phyloP scores from a whole-genome alignment of 2,329 filamentous ascomycete species.

The Botrytis cinerea region DNA sequence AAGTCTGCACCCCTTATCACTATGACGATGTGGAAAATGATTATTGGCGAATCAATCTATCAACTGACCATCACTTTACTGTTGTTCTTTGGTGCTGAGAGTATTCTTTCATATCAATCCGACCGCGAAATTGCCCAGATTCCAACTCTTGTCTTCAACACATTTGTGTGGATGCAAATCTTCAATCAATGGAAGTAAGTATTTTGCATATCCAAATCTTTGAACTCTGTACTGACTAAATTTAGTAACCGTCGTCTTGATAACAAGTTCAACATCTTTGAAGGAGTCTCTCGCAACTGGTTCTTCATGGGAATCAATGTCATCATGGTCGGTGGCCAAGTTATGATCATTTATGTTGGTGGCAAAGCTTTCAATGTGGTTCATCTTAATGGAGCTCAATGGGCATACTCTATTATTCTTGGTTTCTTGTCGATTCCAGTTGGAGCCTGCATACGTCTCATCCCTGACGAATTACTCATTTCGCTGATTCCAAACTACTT shows the following conservation, averaged over 20 bases:
- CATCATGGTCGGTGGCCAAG: constrained; percentile 85
- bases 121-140: constrained; percentile 55
- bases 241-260: constrained; percentile 82
- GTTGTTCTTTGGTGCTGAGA: constrained; percentile 72
- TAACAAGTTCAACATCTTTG: constrained; percentile 94
- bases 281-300: constrained; percentile 79
- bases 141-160: constrained; percentile 90
- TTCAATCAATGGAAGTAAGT: constrained; percentile 96
- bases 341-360: constrained; percentile 87
- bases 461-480: constrained; percentile 64
- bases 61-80: constrained; percentile 79
- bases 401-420: constrained; percentile 83
- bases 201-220: constrained; percentile 24
- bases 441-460: constrained; percentile 75
- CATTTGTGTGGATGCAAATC: constrained; percentile 99
- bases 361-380: constrained; percentile 69
- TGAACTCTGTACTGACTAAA: constrained; percentile 33
- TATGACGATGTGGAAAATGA: constrained; percentile 99
- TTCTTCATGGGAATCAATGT: constrained; percentile 86
- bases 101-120: constrained; percentile 59
- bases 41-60: constrained; percentile 87
- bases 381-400: constrained; percentile 70
- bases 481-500: constrained; percentile 39
- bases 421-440: constrained; percentile 84
- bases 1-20: constrained; percentile 79